Conservation (phyloP, 1,139 yeast genomes). For the Hemisphaericaspora subhashii region DNA sequence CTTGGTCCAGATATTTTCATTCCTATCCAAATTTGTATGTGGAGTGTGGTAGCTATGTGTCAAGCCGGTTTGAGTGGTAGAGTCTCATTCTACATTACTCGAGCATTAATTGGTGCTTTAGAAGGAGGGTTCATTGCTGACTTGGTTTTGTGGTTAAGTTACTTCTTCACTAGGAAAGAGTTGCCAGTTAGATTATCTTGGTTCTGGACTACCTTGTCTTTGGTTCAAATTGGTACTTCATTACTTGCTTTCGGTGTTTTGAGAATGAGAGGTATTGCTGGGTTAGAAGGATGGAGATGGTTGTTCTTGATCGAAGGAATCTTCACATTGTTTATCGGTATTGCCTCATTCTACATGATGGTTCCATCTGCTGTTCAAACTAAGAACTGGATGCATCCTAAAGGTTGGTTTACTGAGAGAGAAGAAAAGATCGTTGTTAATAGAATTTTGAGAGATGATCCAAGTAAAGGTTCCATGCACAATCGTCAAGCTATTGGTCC, state of each 20-base stretch:
- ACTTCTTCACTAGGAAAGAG: conserved; percentile 29
- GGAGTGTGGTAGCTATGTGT: conserved; percentile 32
- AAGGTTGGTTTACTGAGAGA: conserved; percentile 64
- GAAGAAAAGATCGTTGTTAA: conserved; percentile 66
- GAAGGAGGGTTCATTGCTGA: conserved; percentile 38
- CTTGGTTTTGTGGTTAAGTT: conserved; percentile 26
- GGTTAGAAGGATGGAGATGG: conserved; percentile 60
- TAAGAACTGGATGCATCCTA: conserved; percentile 47
- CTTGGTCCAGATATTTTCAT: conserved; percentile 34
- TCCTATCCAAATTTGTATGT: conserved; percentile 32
- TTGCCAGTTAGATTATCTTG: conserved; percentile 26
- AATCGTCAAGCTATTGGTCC: conserved; percentile 56
- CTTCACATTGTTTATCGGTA: conserved; percentile 55
- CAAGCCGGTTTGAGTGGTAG: conserved; percentile 27
- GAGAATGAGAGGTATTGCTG: conserved; percentile 27
- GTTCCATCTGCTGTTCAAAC: conserved; percentile 61
- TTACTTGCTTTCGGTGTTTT: conserved; percentile 36
- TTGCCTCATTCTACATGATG: conserved; percentile 54
- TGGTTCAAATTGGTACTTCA: conserved; percentile 34
- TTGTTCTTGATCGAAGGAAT: conserved; percentile 64
- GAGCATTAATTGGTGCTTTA: conserved; percentile 29
- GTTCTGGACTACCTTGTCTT: conserved; percentile 17
- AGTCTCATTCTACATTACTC: conserved; percentile 25
- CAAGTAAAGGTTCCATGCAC: conserved; percentile 67
- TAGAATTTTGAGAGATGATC: conserved; percentile 65